phyloP scores from a whole-genome alignment of 2,329 filamentous ascomycete genomes.

The Shiraia sp. region DNA sequence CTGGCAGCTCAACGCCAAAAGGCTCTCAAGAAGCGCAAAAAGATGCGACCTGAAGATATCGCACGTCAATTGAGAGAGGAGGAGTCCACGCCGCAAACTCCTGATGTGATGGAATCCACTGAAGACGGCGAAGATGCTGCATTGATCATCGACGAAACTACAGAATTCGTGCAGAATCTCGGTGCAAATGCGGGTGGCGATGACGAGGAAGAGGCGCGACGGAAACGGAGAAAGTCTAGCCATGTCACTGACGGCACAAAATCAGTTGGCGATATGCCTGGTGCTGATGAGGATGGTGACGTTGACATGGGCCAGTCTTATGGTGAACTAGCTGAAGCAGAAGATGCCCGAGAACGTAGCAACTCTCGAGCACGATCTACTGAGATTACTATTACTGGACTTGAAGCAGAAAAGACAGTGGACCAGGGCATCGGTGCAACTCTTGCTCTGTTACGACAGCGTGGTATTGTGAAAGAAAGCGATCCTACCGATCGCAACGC shows the following conservation, averaged over 20 bases:
- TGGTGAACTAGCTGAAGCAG: slow-evolving; percentile 55
- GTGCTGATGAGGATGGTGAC: slow-evolving; percentile 57
- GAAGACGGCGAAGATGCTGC: slow-evolving; percentile 64
- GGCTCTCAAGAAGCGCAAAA: slow-evolving; percentile 91
- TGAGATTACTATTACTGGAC: slow-evolving; percentile 67
- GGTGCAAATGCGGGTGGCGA: slow-evolving; percentile 50
- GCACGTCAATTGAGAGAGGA: slow-evolving; percentile 77
- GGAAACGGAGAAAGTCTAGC: slow-evolving; percentile 50
- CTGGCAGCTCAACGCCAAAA: slow-evolving; percentile 80
- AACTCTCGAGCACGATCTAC: slow-evolving; percentile 45
- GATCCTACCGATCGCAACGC: slow-evolving; percentile 67
- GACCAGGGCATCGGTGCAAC: slow-evolving; percentile 79
- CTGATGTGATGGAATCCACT: slow-evolving; percentile 61
- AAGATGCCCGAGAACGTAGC: slow-evolving; percentile 45
- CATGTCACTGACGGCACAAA: slow-evolving; percentile 29
- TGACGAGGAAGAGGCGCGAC: slow-evolving; percentile 48
- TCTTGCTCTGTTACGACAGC: slow-evolving; percentile 79
- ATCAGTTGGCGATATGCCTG: slow-evolving; percentile 28
- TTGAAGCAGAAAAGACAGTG: slow-evolving; percentile 84
- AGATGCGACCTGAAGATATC: slow-evolving; percentile 81
- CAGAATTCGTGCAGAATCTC: slow-evolving; percentile 88
- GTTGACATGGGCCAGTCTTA: slow-evolving; percentile 59
- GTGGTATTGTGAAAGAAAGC: slow-evolving; percentile 73
- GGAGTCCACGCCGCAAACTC: slow-evolving; percentile 51
- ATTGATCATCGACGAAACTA: slow-evolving; percentile 92